phyloP scores from a whole-genome alignment of 2,329 filamentous ascomycete genomes.

The Aspergillus hiratsukae region DNA sequence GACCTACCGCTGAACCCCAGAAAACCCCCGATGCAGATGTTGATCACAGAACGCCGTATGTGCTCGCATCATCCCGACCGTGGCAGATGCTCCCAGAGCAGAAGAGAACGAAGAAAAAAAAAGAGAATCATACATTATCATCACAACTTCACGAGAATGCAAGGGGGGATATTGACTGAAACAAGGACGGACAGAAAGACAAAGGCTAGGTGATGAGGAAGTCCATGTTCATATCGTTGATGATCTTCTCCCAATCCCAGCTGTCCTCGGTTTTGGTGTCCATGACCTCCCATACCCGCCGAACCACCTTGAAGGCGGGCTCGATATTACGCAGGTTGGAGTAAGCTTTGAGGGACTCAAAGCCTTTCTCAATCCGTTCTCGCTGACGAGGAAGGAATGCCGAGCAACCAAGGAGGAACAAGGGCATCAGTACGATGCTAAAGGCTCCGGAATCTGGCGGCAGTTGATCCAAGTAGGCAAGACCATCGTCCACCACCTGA shows the following conservation, averaged over 20 bases:
- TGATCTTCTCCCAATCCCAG: constrained; percentile 62
- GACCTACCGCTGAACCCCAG: not conserved
- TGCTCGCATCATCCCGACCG: not conserved
- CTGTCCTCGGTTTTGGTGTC: constrained; percentile 52
- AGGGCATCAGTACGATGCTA: constrained; percentile 56
- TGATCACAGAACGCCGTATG: not conserved
- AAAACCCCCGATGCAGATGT: not conserved
- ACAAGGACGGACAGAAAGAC: not conserved
- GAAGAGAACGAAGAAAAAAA: not conserved
- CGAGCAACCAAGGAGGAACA: constrained; percentile 59
- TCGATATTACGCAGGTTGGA: constrained; percentile 56
- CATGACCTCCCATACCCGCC: constrained; percentile 58
- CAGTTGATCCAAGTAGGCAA: constrained; percentile 52
- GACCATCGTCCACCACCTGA: constrained; percentile 55
- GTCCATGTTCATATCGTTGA: constrained; percentile 55
- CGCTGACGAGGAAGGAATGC: constrained; percentile 54
- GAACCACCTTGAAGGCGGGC: constrained; percentile 52
- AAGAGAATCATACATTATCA: not conserved
- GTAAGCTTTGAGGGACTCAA: constrained; percentile 52
- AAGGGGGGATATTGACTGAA: constrained; percentile 2
- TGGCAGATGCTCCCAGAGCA: not conserved
- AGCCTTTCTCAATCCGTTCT: constrained; percentile 51
- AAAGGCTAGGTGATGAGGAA: constrained; percentile 53
- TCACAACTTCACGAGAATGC: not conserved
- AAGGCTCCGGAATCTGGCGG: constrained; percentile 54